Evolutionary conservation across 116 monocot genomes (phyloP), one percentile per base, ranked within the genome.

Genomic region (Thalassia testudinum): DNA sequence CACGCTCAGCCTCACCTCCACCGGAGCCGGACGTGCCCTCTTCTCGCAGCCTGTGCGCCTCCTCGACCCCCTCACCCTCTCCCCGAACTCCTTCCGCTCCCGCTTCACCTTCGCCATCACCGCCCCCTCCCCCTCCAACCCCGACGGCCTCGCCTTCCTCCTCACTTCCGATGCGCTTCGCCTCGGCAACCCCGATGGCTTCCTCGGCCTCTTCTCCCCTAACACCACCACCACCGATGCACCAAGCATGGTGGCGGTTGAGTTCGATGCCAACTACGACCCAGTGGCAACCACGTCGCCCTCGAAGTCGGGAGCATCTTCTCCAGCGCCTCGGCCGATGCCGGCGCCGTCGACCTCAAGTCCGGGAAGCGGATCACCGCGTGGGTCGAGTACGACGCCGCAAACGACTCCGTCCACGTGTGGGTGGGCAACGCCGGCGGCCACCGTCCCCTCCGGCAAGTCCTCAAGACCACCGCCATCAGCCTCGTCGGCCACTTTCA

Each of bases 81-180:
- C 21, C 12, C 5, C 21, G 1, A 12, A 2, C 20, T 50, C 50
- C 23, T 50, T 50, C 50, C 19, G 17, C 22, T 5, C 50, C 50
- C 50, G 21, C 5, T 50, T 50, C 50, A 50, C 50, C 50, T 50
- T 50, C 23, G 2, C 14, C 23, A 24, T 50, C 50, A 22, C 50
- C 50, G 23, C 50, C 21, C 21, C 24, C 23, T 5, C 1, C 50
- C 24, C 21, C 23, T 12, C 20, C 10, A 4, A 12, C 14, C 5
- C 22, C 19, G 50, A 50, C 50, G 50, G 50, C 19, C 50, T 50
- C 21, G 50, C 50, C 23, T 24, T 50, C 23, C 50, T 50, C 23
- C 11, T 50, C 50, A 50, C 50, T 19, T 1, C 50, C 50, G 23
- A 50, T 21, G 14, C 50, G 5, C 2, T 3, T 2, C 14, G 1